A percentile compares a stretch with the other conserved stretches of the same genome.
These are phyloP conservation scores for Cyclospora cayetanensis DNA, from an alignment of 169 alveolate species.

Conservation along the genomic window DNA sequence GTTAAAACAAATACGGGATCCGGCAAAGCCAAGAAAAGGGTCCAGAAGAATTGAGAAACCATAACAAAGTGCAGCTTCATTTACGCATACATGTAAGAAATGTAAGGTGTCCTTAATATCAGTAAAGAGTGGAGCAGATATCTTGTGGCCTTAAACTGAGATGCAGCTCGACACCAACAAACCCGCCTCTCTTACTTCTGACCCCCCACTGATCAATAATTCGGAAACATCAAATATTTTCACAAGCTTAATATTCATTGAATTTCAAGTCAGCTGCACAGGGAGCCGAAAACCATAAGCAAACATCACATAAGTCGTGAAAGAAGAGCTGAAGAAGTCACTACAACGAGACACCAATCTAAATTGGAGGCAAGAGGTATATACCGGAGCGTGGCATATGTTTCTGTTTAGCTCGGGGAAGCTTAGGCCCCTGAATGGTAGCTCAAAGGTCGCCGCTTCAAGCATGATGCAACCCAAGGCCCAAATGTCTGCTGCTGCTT, in stretches of 20 bases:
- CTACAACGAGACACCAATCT: background rate
- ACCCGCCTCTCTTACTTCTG: background rate
- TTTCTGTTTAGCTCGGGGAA: conserved; percentile 66
- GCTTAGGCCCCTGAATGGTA: conserved; percentile 67
- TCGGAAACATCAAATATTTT: background rate
- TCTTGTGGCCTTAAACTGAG: too few species aligned
- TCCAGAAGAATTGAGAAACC: too few species aligned
- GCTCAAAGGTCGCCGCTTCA: conserved; percentile 79
- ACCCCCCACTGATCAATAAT: background rate
- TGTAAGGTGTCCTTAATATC: too few species aligned
- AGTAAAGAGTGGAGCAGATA: too few species aligned
- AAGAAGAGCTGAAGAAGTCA: background rate
- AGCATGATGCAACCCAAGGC: conserved; percentile 95
- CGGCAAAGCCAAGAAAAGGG: too few species aligned
- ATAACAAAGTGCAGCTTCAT: too few species aligned
- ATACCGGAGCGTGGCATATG: conserved; percentile 72
- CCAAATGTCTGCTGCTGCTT: conserved; percentile 99
- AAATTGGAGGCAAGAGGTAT: background rate
- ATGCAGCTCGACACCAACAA: too few species aligned
- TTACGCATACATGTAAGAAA: too few species aligned
- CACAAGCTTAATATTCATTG: background rate
- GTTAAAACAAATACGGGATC: too few species aligned
- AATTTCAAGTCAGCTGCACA: background rate
- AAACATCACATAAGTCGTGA: background rate
- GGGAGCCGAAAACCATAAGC: background rate